Evolutionary conservation across 2,329 filamentous ascomycete genomes (phyloP), one percentile per base, ranked within the genome.

Genomic region (Beauveria caledonica): DNA sequence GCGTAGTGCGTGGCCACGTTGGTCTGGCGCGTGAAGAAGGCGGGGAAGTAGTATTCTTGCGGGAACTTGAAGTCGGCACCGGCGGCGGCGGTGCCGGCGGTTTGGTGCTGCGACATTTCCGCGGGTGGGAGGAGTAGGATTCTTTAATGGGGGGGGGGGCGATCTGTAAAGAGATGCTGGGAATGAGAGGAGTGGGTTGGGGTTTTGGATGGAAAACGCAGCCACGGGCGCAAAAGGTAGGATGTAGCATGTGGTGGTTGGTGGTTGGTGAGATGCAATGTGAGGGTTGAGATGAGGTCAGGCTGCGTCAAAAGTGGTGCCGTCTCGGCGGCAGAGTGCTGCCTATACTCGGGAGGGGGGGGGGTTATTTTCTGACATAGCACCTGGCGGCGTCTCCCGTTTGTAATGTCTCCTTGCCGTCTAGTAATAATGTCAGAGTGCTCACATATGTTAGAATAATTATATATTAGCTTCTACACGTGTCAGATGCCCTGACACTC

Each of bases 1-100:
- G 87, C 85, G 74, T 87, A 84, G 70, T 82, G 86, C 10, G 89
- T 93, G 33, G 83, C 82, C 63, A 85, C 79, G 76, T 90, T 90
- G 40, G 86, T 83, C 74, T 94, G 90, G 59, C 85, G 85, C 60
- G 88, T 92, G 83, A 89, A 94, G 86, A 94, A 92, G 70, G 90
- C 87, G 0, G 90, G 90, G 78, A 91, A 93, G 76, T 78, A 77
- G 80, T 92, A 88, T 72, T 85, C 82, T 66, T 78, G 80, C 4
- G 85, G 85, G 73, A 85, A 87, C 44, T 67, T 60, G 73, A 86
- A 86, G 67, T 57, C 40, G 49, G 73, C 60, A 17, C 63, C 29
- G 54, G 58, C 23, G 62, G 60, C 10, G 9, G 62, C 39, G 27
- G 60, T n/a, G 46, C 3, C 5, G 25, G 25, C 40, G 21, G 21